Evolutionary conservation across 805 yeast genomes (phyloP), one percentile per base, ranked within the genome.

Genomic region (Candida namnaoensis): DNA sequence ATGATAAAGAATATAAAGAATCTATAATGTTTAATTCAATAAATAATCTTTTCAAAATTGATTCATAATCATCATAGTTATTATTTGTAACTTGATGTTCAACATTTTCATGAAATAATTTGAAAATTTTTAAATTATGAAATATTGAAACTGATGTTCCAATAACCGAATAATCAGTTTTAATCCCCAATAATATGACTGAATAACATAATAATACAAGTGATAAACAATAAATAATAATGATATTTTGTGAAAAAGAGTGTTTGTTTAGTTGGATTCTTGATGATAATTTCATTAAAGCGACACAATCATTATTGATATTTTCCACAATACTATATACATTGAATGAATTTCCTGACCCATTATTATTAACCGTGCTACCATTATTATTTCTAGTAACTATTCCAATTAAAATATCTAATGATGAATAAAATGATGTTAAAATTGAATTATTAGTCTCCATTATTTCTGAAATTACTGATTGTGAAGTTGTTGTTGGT

Each of bases 101-200:
- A 33, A 7, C 40, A 40, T 38, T 36, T 36, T 43, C 53, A 44
- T 53, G 52, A 35, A 59, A 54, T 13, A 66, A 62, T 41, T 52
- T 72, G 52, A 53, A 66, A 8, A 81, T 58, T 46, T 71, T 71
- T 57, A 77, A 72, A 49, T 80, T 87, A 53, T 76, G 76, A 52
- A 80, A 74, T 12, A 78, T 66, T 1, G 79, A 61, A 12, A 71
- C 66, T 1, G 82, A 65, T 43, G 72, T 62, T 4, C 78, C 69
- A 27, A 82, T 64, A 9, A 27, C 4, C 3, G 30, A 27, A 1
- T 81, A 79, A 7, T 84, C 74, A 51, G 74, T 78, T 32, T 71
- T 67, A 40, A 74, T 76, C 0, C 90, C 88, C 24, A 78, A 72
- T 35, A 80, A 61, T 2, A 79, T 60, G 9, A 80, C 68, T 9